Conservation (phyloP, 257 asterid genomes). For the Salvia rosmarinus region DNA sequence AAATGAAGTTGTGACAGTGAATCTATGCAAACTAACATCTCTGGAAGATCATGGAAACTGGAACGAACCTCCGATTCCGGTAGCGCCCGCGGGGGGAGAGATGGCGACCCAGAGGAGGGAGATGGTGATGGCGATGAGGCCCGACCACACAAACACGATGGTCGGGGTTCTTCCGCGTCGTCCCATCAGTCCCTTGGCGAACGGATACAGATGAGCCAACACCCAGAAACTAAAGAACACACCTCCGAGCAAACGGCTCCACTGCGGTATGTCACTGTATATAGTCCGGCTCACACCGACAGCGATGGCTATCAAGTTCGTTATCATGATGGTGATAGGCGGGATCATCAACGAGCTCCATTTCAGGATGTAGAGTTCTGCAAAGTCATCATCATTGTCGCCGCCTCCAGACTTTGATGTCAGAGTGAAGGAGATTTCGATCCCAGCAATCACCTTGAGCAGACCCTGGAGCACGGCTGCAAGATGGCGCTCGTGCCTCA, state of each 20-base stretch:
- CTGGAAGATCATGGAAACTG: constrained; percentile 64
- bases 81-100: constrained; percentile 62
- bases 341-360: constrained; percentile 83
- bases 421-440: constrained; percentile 78
- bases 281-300: constrained; percentile 84
- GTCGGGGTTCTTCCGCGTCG: constrained; percentile 84
- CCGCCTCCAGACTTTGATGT: constrained; percentile 78
- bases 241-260: constrained; percentile 87
- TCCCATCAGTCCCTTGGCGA: constrained; percentile 87
- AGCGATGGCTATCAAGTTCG: constrained; percentile 73
- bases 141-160: constrained; percentile 84
- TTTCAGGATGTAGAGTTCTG: constrained; percentile 67
- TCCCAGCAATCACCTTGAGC: constrained; percentile 79
- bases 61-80: constrained; percentile 78
- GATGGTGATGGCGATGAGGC: constrained; percentile 78
- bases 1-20: constrained; percentile 5
- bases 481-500: constrained; percentile 90
- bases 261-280: constrained; percentile 78
- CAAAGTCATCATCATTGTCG: constrained; percentile 68
- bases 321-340: constrained; percentile 72
- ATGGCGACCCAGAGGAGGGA: constrained; percentile 85
- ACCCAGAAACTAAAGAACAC: constrained; percentile 95
- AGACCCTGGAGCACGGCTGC: constrained; percentile 90
- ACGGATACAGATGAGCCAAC: constrained; percentile 77
- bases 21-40: not conserved